Evolutionary conservation across 129 eudicot genomes (phyloP), one percentile per base, ranked within the genome.

Genomic region (Sambucus nigra): DNA sequence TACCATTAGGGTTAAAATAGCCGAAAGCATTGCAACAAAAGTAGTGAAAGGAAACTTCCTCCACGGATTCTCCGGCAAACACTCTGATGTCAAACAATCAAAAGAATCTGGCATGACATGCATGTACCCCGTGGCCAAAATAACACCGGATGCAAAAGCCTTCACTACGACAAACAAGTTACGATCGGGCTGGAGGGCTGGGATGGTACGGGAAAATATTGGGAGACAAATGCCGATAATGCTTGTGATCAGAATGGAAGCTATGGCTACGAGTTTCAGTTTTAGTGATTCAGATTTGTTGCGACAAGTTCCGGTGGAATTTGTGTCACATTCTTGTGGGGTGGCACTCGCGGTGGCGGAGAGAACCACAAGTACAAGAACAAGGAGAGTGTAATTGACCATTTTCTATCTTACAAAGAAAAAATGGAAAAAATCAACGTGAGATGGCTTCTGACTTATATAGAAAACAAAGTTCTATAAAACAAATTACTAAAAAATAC

Each of bases 41-140:
- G 77, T 68, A 0, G 81, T 57, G n/a, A 79, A 79, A 0, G 86
- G 86, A 20, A 66, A 79, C 13, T 70, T 74, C 5, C 70, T 51
- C 80, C 81, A 74, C 12, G 80, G 80, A 7, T 66, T 58, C 29
- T 66, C 78, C 4, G 76, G 71, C 26, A 79, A 66, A 33, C 81
- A 79, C 39, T 57, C 15, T 7, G 86, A 74, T 10, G 62, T 65
- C 12, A 79, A 55, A 54, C 73, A 66, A 12, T 79, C 74, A 33
- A 74, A 74, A 5, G 86, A 70, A 69, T 79, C 78, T 0, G 81
- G 86, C 46, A 79, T 25, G 6, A 74, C 81, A 20, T 79, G 86
- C 80, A 74, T 79, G 75, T 74, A 79, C 19, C 86, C 81, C 4
- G 86, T 79, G 13, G 81, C 86, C 7, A 79, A 72, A 8, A 79